phyloP scores from a whole-genome alignment of 73 alveolate species.

The Breviolum minutum region DNA sequence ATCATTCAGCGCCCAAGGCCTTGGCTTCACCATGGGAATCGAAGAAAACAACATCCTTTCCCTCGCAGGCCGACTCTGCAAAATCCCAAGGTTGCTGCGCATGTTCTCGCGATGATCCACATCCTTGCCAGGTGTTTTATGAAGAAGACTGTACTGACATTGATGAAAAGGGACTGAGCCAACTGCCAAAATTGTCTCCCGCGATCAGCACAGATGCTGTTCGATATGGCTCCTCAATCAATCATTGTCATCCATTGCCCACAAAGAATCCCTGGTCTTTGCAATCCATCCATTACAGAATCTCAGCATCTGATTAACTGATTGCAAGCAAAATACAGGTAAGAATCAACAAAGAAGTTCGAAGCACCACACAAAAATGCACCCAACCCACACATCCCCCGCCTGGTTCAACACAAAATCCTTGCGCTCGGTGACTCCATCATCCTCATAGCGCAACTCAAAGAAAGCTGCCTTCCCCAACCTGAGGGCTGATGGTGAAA shows the following conservation, averaged over 20 bases:
- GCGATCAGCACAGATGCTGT: conserved; percentile 49
- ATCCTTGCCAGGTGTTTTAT: not conserved
- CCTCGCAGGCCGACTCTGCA: too few relatives aligned
- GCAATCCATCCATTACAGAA: not conserved
- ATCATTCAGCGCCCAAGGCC: conserved; percentile 94
- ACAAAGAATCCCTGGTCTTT: not conserved
- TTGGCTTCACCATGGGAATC: not conserved
- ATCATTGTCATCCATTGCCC: not conserved
- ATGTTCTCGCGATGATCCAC: conserved; percentile 89
- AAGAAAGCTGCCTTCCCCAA: conserved; percentile 90
- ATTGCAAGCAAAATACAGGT: too few relatives aligned
- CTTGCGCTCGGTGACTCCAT: conserved; percentile 72
- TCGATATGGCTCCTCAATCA: conserved; percentile 56
- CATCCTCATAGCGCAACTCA: conserved; percentile 86
- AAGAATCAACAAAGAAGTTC: not conserved
- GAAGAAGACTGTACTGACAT: not conserved
- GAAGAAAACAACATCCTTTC: not conserved
- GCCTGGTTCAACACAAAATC: conserved; percentile 63
- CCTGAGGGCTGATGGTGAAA: not conserved
- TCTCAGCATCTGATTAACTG: too few relatives aligned
- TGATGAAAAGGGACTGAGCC: not conserved
- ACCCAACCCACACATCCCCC: not conserved
- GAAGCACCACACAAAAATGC: not conserved
- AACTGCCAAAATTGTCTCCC: conserved; percentile 77
- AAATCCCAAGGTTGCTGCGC: not conserved